phyloP scores from a whole-genome alignment of 768 basidiomycete species.

The Exsudoporus frostii region DNA sequence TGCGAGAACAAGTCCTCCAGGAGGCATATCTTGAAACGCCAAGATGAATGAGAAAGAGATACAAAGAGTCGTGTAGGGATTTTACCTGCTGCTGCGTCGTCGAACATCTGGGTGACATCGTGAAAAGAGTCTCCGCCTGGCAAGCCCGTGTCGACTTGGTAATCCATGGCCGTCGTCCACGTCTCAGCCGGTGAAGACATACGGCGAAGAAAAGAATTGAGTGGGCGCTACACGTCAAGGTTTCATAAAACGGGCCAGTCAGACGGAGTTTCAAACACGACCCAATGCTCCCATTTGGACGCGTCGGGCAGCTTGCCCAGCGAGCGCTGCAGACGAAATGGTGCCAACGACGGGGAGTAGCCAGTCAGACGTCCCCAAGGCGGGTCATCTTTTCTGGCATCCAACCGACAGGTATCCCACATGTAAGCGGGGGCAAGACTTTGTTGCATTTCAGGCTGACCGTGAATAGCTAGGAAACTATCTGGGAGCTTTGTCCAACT shows the following conservation, averaged over 20 bases:
- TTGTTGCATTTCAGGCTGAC: slow-evolving; percentile 3
- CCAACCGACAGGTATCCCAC: slow-evolving; percentile 89
- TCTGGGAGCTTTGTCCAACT: slow-evolving; percentile 85
- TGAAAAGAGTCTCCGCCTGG: slow-evolving; percentile 62
- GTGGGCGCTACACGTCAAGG: slow-evolving; percentile 5
- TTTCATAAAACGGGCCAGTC: slow-evolving; percentile 7
- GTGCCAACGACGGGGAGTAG: slow-evolving; percentile 6
- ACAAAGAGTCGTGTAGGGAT: background rate
- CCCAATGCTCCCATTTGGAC: slow-evolving; percentile 18
- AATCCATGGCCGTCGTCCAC: slow-evolving; percentile 19
- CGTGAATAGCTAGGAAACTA: slow-evolving; percentile 81
- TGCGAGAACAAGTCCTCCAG: slow-evolving; percentile 61
- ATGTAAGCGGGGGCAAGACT: slow-evolving; percentile 46
- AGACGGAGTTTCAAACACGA: slow-evolving; percentile 31
- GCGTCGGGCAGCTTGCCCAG: slow-evolving; percentile 1
- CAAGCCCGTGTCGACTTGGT: slow-evolving; percentile 14
- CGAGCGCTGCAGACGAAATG: slow-evolving; percentile 1
- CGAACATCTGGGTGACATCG: slow-evolving; percentile 62
- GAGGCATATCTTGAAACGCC: slow-evolving; percentile 53
- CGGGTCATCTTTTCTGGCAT: slow-evolving; percentile 83
- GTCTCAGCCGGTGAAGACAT: slow-evolving; percentile 5
- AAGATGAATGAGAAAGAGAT: slow-evolving; percentile 11
- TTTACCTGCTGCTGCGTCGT: slow-evolving; percentile 59
- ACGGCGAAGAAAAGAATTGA: background rate
- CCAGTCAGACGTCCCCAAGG: slow-evolving; percentile 4